These are phyloP conservation scores for Rhodocollybia butyracea DNA, from an alignment of 768 basidiomycete genomes.

Conservation along the genomic window DNA sequence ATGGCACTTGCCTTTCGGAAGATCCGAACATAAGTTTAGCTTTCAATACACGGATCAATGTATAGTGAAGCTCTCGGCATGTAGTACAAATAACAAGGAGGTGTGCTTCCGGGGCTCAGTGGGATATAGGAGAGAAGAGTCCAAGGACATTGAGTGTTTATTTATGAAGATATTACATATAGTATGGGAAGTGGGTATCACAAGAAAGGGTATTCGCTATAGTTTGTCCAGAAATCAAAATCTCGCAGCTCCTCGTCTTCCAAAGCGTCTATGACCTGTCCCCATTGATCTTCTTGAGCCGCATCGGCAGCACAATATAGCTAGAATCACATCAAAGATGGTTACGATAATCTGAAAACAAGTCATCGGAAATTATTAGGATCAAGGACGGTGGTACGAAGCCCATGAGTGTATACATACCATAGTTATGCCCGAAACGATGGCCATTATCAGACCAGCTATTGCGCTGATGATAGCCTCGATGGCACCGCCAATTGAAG, in stretches of 20 bases:
- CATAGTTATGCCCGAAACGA: conserved; percentile 55
- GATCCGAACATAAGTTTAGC: too few relatives aligned
- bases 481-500: conserved; percentile 61
- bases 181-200: too few relatives aligned
- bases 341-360: conserved; percentile 54
- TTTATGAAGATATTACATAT: too few relatives aligned
- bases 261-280: background rate
- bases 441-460: conserved; percentile 55
- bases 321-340: conserved; percentile 59
- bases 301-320: conserved; percentile 52
- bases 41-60: too few relatives aligned
- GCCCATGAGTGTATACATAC: conserved; percentile 31
- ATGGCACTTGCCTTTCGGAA: too few relatives aligned
- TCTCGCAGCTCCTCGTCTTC: background rate
- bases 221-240: too few relatives aligned
- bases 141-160: too few relatives aligned
- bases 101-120: too few relatives aligned
- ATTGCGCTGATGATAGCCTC: conserved; percentile 60
- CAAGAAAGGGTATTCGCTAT: too few relatives aligned
- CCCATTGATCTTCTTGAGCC: conserved; percentile 29
- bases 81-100: too few relatives aligned
- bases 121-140: too few relatives aligned
- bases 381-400: background rate
- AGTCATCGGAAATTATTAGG: background rate
- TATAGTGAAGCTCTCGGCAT: too few relatives aligned